Percentiles rank a stretch among this genome's conserved stretches.
These are phyloP conservation scores for Ogataea henricii DNA, from an alignment of 805 yeast species.

Conservation along the genomic window DNA sequence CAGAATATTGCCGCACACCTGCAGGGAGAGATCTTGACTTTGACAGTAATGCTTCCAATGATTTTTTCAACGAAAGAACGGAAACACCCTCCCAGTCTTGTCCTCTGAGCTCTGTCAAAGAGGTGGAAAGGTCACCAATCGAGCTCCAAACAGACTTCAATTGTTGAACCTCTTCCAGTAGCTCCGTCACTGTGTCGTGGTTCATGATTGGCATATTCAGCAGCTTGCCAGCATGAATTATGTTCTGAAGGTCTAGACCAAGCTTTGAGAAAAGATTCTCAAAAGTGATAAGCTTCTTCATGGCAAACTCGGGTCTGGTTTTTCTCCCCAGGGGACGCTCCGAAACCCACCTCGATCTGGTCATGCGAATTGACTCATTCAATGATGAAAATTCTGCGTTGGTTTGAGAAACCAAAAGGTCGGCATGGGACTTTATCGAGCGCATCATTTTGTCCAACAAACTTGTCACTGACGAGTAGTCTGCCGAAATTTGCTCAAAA, in stretches of 20 bases:
- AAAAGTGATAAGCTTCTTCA: constrained; percentile 37
- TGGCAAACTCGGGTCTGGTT: constrained; percentile 45
- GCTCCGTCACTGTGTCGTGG: constrained; percentile 31
- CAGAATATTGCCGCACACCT: constrained; percentile 64
- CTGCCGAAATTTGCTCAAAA: constrained; percentile 62
- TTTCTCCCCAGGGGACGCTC: constrained; percentile 49
- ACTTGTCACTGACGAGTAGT: constrained; percentile 43
- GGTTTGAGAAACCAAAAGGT: constrained; percentile 43
- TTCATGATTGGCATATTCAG: constrained; percentile 37
- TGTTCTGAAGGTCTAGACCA: constrained; percentile 16
- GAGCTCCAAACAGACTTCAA: constrained; percentile 65
- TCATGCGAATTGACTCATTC: constrained; percentile 31
- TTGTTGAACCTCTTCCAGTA: constrained; percentile 54
- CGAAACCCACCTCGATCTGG: constrained; percentile 49
- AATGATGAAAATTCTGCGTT: constrained; percentile 44
- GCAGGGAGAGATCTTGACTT: constrained; percentile 55
- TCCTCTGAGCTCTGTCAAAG: constrained; percentile 44
- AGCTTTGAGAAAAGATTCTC: constrained; percentile 19
- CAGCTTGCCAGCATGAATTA: constrained; percentile 37
- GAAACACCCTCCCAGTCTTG: constrained; percentile 52
- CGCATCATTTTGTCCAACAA: constrained; percentile 36
- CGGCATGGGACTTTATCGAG: constrained; percentile 36
- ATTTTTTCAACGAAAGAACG: constrained; percentile 45
- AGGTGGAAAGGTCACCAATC: constrained; percentile 51
- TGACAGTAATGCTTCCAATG: constrained; percentile 52